Evolutionary conservation across 1,139 yeast species (phyloP).

Genomic region (Suhomyces anneliseae): DNA sequence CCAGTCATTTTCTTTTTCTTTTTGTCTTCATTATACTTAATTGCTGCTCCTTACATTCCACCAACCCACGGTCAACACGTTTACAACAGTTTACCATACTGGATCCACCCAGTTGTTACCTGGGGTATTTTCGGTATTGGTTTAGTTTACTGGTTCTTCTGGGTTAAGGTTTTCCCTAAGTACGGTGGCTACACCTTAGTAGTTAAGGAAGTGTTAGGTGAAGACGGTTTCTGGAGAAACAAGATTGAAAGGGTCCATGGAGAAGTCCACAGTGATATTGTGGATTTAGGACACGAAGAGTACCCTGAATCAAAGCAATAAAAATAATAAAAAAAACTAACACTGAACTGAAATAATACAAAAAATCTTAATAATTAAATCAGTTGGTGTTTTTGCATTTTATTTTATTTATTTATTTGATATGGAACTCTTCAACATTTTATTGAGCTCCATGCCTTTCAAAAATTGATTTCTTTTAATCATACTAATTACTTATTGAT

Average conservation of each 20-base stretch:
- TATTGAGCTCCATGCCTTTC: too few relatives aligned
- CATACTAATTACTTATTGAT: too few relatives aligned
- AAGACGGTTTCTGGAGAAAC: slow-evolving; percentile 75
- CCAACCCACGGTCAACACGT: slow-evolving; percentile 67
- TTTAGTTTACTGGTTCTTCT: slow-evolving; percentile 65
- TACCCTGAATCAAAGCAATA: neutral
- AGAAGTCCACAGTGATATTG: slow-evolving; percentile 1
- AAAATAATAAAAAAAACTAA: too few relatives aligned
- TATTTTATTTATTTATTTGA: too few relatives aligned
- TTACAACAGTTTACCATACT: slow-evolving; percentile 69
- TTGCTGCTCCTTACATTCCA: slow-evolving; percentile 81
- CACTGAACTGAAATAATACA: too few relatives aligned
- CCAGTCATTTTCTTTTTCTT: slow-evolving; percentile 66
- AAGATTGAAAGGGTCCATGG: slow-evolving; percentile 47
- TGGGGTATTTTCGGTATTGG: slow-evolving; percentile 79
- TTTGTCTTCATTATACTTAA: slow-evolving; percentile 66
- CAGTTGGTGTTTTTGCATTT: too few relatives aligned
- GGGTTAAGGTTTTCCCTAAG: slow-evolving; percentile 62
- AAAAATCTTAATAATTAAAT: too few relatives aligned
- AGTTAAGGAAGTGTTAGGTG: slow-evolving; percentile 62
- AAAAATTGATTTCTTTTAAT: too few relatives aligned
- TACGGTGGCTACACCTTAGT: slow-evolving; percentile 58
- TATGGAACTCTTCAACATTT: too few relatives aligned
- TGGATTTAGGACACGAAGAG: neutral
- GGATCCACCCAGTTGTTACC: slow-evolving; percentile 79